These are phyloP conservation scores for Panaeolus cyanescens DNA, from an alignment of 768 basidiomycete species.

Conservation along the genomic window DNA sequence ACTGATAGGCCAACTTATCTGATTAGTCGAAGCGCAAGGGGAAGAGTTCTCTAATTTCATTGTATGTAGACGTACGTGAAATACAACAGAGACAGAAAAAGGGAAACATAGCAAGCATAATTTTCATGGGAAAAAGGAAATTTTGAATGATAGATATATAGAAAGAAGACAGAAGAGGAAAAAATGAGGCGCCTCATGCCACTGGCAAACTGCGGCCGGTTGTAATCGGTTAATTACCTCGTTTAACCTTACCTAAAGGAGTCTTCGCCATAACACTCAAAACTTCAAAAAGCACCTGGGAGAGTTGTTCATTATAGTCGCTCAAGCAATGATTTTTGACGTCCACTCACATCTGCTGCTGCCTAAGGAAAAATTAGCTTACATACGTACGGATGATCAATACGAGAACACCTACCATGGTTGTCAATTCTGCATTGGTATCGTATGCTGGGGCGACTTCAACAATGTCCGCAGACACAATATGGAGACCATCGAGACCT, in stretches of 20 bases:
- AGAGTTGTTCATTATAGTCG: not conserved
- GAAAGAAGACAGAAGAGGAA: too few relatives aligned
- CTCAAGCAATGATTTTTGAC: not conserved
- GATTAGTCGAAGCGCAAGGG: too few relatives aligned
- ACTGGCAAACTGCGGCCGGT: too few relatives aligned
- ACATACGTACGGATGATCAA: constrained; percentile 10
- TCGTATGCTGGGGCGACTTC: constrained; percentile 87
- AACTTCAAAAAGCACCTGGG: constrained; percentile 72
- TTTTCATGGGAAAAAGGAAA: too few relatives aligned
- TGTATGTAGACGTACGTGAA: too few relatives aligned
- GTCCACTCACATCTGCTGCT: constrained; percentile 39
- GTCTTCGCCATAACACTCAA: constrained; percentile 81
- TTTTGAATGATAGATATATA: too few relatives aligned
- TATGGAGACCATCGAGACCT: constrained; percentile 72
- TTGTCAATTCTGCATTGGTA: constrained; percentile 39
- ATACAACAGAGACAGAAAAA: too few relatives aligned
- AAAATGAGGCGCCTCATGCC: not conserved
- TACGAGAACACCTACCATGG: constrained; percentile 24
- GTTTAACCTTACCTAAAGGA: constrained; percentile 60
- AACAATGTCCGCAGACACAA: constrained; percentile 83
- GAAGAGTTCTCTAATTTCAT: too few relatives aligned
- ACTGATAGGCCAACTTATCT: too few relatives aligned
- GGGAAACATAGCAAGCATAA: too few relatives aligned
- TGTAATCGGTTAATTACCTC: not conserved
- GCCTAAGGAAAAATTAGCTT: constrained; percentile 26